Conservation (phyloP, 768 basidiomycete genomes). For the Hypholoma fasciculare region DNA sequence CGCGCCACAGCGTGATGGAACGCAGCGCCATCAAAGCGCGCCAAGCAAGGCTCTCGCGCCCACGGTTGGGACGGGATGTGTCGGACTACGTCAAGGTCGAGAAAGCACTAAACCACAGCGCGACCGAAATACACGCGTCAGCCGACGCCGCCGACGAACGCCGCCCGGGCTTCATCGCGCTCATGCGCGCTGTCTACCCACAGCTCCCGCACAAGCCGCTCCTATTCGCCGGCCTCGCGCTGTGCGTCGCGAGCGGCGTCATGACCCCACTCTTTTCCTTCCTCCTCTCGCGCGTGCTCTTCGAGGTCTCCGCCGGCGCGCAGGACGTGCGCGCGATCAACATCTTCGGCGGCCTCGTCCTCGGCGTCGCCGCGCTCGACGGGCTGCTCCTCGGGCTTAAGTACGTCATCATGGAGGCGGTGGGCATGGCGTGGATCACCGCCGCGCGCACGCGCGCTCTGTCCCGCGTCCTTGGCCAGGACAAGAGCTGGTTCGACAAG, state of each 20-base stretch:
- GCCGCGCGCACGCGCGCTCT: constrained; percentile 59
- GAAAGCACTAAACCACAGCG: background rate
- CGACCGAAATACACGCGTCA: background rate
- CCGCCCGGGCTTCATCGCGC: constrained; percentile 40
- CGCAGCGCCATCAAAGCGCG: constrained; percentile 4
- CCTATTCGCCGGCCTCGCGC: constrained; percentile 67
- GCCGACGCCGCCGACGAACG: background rate
- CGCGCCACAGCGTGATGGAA: constrained; percentile 1
- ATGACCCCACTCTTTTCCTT: constrained; percentile 93
- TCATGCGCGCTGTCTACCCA: constrained; percentile 60
- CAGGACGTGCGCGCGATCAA: constrained; percentile 62
- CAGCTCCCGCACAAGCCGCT: constrained; percentile 74
- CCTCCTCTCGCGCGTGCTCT: constrained; percentile 80
- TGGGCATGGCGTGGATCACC: constrained; percentile 75
- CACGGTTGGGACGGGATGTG: background rate
- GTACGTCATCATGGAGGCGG: constrained; percentile 77
- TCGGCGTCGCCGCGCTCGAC: constrained; percentile 74
- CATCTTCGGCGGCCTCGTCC: constrained; percentile 68
- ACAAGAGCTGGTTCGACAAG: constrained; percentile 86
- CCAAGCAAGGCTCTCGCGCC: background rate
- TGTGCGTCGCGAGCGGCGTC: constrained; percentile 74
- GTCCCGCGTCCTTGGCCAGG: constrained; percentile 66
- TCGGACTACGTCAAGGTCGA: background rate
- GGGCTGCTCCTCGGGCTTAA: constrained; percentile 75
- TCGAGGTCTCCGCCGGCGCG: constrained; percentile 71